Evolutionary conservation across 805 yeast genomes (phyloP), one percentile per base, ranked within the genome.

Genomic region (Ogataea haglerorum): DNA sequence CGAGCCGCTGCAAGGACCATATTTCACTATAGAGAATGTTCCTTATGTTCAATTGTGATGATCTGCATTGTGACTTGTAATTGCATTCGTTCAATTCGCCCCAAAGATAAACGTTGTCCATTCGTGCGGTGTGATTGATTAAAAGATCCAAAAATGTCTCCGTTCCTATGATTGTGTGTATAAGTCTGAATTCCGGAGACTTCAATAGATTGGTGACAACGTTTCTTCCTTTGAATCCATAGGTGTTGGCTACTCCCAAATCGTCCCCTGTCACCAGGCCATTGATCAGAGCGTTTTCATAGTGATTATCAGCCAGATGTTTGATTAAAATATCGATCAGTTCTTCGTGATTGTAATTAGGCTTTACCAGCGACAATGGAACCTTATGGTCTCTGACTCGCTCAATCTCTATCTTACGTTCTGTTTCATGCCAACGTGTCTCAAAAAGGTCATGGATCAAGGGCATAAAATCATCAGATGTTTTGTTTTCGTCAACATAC

Each of bases 241-340:
- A 47, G 3, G 37, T 42, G 6, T 63, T 53, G 6, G 57, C 49
- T 0, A 64, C 53, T 7, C 62, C 44, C 6, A 52, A 22, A 4
- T 45, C 52, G 2, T 49, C 43, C 1, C 69, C 70, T 33, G 66
- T 58, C 3, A 50, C 49, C 45, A 73, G 75, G 0, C 83, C 85
- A 32, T 53, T 50, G 0, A 63, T 46, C 5, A 80, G 36, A 0
- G 64, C 63, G 52, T 76, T 76, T 3, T 55, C 42, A 2, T 56
- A 49, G 15, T 60, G 58, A 9, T 55, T 48, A 2, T 47, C 42
- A 1, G 64, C 33, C 26, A 75, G 46, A 38, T 56, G 56, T 2
- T 46, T 44, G 1, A 76, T 51, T n/a, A 76, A 46, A 6, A 53
- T 40, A 44, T 76, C 79, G 3, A 80, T 52, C 3, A 71, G 52